Evolutionary conservation across 345 rosid genomes (phyloP).

Genomic region (Moricandia moricandioides): DNA sequence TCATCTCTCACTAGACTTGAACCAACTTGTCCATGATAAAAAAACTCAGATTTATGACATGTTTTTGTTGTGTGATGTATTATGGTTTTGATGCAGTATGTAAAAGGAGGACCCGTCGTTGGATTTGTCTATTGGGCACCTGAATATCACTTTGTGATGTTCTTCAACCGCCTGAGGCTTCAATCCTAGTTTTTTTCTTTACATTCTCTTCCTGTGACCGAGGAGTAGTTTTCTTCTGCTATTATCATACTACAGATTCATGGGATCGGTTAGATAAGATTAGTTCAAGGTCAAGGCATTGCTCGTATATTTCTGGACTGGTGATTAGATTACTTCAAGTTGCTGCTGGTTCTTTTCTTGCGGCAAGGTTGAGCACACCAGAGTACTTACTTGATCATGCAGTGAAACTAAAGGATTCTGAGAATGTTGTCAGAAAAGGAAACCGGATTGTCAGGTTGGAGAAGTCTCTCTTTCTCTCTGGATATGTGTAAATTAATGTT

Average conservation of each 20-base stretch:
- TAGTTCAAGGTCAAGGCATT: background rate
- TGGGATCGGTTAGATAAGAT: conserved; percentile 4
- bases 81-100: conserved; percentile 51
- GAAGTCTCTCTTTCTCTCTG: conserved; percentile 9
- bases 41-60: background rate
- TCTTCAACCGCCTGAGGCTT: conserved; percentile 83
- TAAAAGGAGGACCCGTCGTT: conserved; percentile 88
- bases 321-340: background rate
- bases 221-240: conserved; percentile 11
- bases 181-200: conserved; percentile 41
- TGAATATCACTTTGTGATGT: conserved; percentile 90
- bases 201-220: conserved; percentile 33
- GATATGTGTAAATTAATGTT: conserved; percentile 18
- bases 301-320: background rate
- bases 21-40: background rate
- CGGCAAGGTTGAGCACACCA: conserved; percentile 3
- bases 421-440: too few species aligned
- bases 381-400: conserved; percentile 12
- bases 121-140: conserved; percentile 98
- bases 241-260: background rate
- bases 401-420: too few species aligned
- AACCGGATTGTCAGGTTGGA: too few species aligned
- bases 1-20: conserved; percentile 12
- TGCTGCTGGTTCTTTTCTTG: background rate
- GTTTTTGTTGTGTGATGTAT: background rate